A percentile compares a stretch with the other conserved stretches of the same genome.
These are phyloP conservation scores for Myotisia sp. DNA, from an alignment of 2,329 filamentous ascomycete species.

Conservation along the genomic window DNA sequence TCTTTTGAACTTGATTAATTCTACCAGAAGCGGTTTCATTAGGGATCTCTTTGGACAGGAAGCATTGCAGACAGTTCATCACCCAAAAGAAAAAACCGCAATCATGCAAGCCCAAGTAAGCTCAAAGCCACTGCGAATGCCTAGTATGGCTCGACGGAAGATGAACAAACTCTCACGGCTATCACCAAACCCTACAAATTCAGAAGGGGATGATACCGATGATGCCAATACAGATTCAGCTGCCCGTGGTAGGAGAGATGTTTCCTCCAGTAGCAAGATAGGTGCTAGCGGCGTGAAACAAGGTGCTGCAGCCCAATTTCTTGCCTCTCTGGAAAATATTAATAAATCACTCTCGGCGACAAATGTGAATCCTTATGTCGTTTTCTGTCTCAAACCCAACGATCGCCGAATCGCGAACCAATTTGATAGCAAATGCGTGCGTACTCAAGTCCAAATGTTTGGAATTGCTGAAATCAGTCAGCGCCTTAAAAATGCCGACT, in stretches of 20 bases:
- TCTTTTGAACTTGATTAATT: constrained; percentile 82
- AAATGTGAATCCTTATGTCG: constrained; percentile 84
- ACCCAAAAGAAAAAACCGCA: constrained; percentile 76
- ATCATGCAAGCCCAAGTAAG: constrained; percentile 94
- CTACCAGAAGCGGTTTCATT: constrained; percentile 78
- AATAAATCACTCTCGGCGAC: constrained; percentile 69
- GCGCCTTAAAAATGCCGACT: constrained; percentile 79
- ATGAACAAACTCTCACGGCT: constrained; percentile 40
- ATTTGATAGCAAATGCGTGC: constrained; percentile 96
- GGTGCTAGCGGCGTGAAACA: constrained; percentile 41
- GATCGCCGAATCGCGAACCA: constrained; percentile 95
- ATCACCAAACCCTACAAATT: constrained; percentile 22
- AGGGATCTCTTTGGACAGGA: constrained; percentile 90
- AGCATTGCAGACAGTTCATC: constrained; percentile 78
- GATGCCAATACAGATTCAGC: constrained; percentile 13
- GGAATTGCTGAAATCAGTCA: constrained; percentile 96
- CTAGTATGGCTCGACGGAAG: constrained; percentile 78
- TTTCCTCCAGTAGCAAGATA: constrained; percentile 16
- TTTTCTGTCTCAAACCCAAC: constrained; percentile 95
- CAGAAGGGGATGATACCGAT: constrained; percentile 13
- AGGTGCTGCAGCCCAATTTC: constrained; percentile 82
- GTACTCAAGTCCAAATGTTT: constrained; percentile 84
- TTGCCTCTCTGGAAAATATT: constrained; percentile 78
- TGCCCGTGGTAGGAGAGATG: constrained; percentile 10
- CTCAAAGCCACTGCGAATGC: constrained; percentile 83